These are phyloP conservation scores for Fraxinus dipetala DNA, from an alignment of 305 asterid species.

Conservation along the genomic window DNA sequence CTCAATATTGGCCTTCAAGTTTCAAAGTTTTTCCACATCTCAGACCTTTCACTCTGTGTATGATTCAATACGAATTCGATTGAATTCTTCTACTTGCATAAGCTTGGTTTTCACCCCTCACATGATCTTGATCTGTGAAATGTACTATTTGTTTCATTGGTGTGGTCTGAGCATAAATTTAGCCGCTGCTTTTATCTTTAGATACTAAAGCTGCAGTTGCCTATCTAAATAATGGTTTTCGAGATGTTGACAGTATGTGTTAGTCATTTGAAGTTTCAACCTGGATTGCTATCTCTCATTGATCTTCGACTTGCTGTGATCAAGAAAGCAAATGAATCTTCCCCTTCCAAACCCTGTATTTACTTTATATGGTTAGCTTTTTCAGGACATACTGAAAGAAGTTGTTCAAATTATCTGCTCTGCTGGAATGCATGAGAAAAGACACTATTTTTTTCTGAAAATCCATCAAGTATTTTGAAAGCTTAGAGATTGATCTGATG, in stretches of 20 bases:
- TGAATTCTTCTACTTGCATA: not conserved
- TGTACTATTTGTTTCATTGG: not conserved
- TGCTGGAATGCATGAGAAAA: constrained; percentile 15
- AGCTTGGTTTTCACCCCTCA: not conserved
- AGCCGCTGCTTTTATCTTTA: not conserved
- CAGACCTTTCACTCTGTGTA: constrained; percentile 1
- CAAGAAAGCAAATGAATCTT: constrained; percentile 9
- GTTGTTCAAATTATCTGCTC: constrained; percentile 7
- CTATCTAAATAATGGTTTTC: not conserved
- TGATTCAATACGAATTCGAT: not conserved
- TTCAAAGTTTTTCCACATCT: constrained; percentile 3
- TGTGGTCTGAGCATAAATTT: not conserved
- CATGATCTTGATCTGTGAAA: not conserved
- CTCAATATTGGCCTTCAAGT: constrained; percentile 8
- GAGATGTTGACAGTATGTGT: constrained; percentile 3
- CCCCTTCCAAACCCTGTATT: constrained; percentile 3
- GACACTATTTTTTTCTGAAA: constrained; percentile 5
- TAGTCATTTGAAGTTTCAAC: not conserved
- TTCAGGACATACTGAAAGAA: not conserved
- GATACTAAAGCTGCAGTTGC: not conserved
- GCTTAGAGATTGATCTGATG: constrained; percentile 22
- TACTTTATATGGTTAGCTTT: not conserved
- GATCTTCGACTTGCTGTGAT: constrained; percentile 9
- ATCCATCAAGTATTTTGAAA: constrained; percentile 14
- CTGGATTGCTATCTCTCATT: constrained; percentile 15